Evolutionary conservation across 2,329 filamentous ascomycete genomes (phyloP).

Genomic region (Colletotrichum tropicicola): DNA sequence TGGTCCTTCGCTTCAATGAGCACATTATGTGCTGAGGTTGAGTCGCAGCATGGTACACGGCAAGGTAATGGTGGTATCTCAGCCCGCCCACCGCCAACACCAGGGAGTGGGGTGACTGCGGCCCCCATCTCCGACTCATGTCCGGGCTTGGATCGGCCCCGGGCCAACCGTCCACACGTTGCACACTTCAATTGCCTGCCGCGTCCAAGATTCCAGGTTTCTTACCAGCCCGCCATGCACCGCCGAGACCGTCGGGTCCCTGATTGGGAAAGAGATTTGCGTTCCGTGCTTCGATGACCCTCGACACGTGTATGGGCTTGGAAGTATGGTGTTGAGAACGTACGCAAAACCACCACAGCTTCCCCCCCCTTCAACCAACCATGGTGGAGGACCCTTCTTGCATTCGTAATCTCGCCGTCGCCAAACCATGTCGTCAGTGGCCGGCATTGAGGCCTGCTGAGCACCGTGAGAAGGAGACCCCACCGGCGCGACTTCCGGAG

Average conservation of each 20-base stretch:
- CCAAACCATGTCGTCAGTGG: background rate
- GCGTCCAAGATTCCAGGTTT: conserved; percentile 14
- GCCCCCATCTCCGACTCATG: conserved; percentile 19
- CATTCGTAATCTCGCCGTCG: background rate
- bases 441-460: background rate
- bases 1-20: no score
- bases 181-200: conserved; percentile 25
- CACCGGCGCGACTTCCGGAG: background rate
- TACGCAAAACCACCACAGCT: background rate
- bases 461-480: background rate
- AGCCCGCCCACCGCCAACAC: background rate
- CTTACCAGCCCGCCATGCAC: conserved; percentile 8
- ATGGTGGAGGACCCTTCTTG: background rate
- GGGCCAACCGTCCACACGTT: background rate
- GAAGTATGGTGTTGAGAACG: background rate
- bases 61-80: background rate
- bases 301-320: conserved; percentile 16
- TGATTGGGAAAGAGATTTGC: conserved; percentile 22
- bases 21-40: background rate
- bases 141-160: conserved; percentile 12
- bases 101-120: background rate
- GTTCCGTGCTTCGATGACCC: background rate
- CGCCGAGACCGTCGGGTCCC: conserved; percentile 9
- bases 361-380: background rate
- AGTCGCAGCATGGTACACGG: background rate